phyloP scores from a whole-genome alignment of 345 rosid species.

The Pugionium cornutum region DNA sequence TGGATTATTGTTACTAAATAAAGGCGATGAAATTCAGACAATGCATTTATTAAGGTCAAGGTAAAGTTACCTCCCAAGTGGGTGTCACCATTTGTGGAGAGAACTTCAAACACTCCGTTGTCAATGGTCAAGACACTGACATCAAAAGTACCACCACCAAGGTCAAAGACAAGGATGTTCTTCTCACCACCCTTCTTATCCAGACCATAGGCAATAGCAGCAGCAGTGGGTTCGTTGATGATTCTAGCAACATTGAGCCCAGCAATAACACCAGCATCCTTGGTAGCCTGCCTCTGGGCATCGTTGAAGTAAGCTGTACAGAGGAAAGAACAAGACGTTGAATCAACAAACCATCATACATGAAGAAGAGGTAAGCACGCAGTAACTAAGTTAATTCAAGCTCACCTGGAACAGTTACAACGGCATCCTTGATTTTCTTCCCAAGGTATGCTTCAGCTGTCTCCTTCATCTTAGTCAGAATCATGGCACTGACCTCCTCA shows the following conservation, averaged over 20 bases:
- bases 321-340: slow-evolving; percentile 1
- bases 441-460: slow-evolving; percentile 98
- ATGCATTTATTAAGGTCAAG: neutral
- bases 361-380: neutral
- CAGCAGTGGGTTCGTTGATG: slow-evolving; percentile 97
- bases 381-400: neutral
- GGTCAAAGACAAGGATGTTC: slow-evolving; percentile 97
- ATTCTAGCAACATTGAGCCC: slow-evolving; percentile 96
- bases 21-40: neutral
- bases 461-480: slow-evolving; percentile 92
- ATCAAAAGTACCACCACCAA: slow-evolving; percentile 98
- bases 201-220: slow-evolving; percentile 96
- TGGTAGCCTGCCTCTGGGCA: slow-evolving; percentile 38
- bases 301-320: slow-evolving; percentile 93
- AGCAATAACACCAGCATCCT: slow-evolving; percentile 45
- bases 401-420: slow-evolving; percentile 96
- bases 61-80: slow-evolving; percentile 84
- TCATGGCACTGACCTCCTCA: slow-evolving; percentile 95
- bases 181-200: slow-evolving; percentile 98
- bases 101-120: slow-evolving; percentile 97
- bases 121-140: slow-evolving; percentile 94
- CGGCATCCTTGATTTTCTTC: slow-evolving; percentile 98
- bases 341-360: neutral
- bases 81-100: slow-evolving; percentile 95
- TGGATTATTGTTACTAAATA: neutral